Base-by-base conservation (phyloP, 2,329 filamentous ascomycete species). In the Metarhizium anisopliae region DNA sequence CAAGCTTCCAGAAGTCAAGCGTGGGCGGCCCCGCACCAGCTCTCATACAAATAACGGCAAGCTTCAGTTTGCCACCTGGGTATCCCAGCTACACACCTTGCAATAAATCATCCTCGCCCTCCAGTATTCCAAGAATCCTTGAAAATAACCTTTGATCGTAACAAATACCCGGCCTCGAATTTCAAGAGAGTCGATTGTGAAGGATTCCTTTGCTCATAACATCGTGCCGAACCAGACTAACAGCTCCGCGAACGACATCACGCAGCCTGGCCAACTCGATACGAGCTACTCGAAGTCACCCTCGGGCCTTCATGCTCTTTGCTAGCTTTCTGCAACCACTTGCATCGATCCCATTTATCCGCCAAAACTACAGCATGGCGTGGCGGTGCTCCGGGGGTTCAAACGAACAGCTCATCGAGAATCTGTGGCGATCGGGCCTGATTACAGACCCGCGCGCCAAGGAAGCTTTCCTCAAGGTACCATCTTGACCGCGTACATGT, bases 371-470 rank as follows among this genome's bases (percentile, higher is more conserved):
- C 63, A 70, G 58, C 58, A 97, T 99, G 94, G 92, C 93, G 58
- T 99, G 94, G 94, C 83, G 84, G 62, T 90, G 88, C 70, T 88
- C 86, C 6, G 93, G 90, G 58, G 73, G 74, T 4, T 83, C 84
- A 32, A 96, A 97, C 69, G 72, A 74, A 45, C 84, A 85, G 56
- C 79, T 99, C 51, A 77, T 97, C 59, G 80, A 86, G 62, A 96
- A 96, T 68, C 78, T 99, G 56, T 85, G 77, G 68, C 77, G 73
- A 45, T 83, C 88, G 63, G 80, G 80, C 3, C 77, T 97, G 54
- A 91, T 97, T 61, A 85, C 78, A n/a, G 81, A 84, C 59, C 72
- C 81, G 3, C 74, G 79, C 29, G 89, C 95, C 38, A 88, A 86
- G 64, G 77, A 82, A n/a, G 92, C 93, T 55, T 95, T 97, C 77